Percentiles rank a stretch among this genome's conserved stretches.
Evolutionary conservation across 352 stramenopile species (phyloP).

Genomic region (Phytophthora kernoviae): DNA sequence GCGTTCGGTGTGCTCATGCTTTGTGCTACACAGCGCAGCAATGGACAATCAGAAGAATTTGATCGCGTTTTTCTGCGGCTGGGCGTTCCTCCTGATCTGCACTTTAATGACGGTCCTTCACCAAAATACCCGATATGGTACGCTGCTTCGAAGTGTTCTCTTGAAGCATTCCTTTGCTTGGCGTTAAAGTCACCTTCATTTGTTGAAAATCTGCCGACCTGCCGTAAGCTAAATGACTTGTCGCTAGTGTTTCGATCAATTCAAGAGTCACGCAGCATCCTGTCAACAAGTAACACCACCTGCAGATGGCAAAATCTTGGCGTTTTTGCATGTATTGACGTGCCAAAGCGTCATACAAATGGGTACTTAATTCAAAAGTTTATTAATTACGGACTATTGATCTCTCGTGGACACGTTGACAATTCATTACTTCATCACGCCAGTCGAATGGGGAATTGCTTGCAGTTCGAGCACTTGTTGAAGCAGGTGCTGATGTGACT

Average conservation of each 20-base stretch:
- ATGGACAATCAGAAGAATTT: slow-evolving; percentile 46
- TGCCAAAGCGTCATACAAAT: slow-evolving; percentile 33
- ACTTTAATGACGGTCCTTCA: slow-evolving; percentile 28
- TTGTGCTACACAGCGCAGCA: slow-evolving; percentile 56
- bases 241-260: slow-evolving; percentile 28
- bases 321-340: slow-evolving; percentile 54
- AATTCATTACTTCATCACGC: slow-evolving; percentile 54
- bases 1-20: slow-evolving; percentile 46
- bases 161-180: slow-evolving; percentile 52
- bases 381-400: slow-evolving; percentile 41
- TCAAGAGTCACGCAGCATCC: slow-evolving; percentile 23
- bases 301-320: slow-evolving; percentile 66
- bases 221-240: slow-evolving; percentile 10
- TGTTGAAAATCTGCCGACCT: slow-evolving; percentile 11
- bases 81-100: slow-evolving; percentile 45
- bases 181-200: slow-evolving; percentile 38
- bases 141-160: slow-evolving; percentile 42
- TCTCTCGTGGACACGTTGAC: slow-evolving; percentile 21
- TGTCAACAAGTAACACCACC: slow-evolving; percentile 22
- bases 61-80: slow-evolving; percentile 53
- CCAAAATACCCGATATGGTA: slow-evolving; percentile 51
- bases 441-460: slow-evolving; percentile 38
- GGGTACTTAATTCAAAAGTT: slow-evolving; percentile 56
- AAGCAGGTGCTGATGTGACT: slow-evolving; percentile 40
- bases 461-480: slow-evolving; percentile 41